These are phyloP conservation scores for Euphorbia lathyris DNA, from an alignment of 345 rosid species.

Conservation along the genomic window DNA sequence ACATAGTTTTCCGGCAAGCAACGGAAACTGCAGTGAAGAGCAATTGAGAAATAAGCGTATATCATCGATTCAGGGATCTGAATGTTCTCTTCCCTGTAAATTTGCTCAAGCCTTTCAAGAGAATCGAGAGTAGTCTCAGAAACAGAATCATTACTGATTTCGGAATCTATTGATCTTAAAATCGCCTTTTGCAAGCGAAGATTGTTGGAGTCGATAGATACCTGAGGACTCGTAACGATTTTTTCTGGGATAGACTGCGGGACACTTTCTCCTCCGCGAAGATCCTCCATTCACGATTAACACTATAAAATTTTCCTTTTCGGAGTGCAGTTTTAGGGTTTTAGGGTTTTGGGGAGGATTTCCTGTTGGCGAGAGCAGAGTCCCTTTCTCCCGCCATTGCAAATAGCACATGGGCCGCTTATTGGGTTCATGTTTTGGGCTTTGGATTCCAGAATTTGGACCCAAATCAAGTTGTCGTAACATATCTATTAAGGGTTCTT, in stretches of 20 bases:
- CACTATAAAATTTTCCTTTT: no score
- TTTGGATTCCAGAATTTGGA: no score
- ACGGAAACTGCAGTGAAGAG: not conserved
- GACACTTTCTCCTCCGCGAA: no score
- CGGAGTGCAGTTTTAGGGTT: no score
- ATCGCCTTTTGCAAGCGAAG: not conserved
- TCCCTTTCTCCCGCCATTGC: no score
- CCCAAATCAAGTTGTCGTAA: no score
- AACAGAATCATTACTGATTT: not conserved
- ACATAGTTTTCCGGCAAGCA: not conserved
- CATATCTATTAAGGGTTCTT: no score
- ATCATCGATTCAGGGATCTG: not conserved
- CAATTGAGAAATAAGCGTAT: not conserved
- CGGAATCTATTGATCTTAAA: not conserved
- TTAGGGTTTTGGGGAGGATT: no score
- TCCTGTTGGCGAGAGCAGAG: no score
- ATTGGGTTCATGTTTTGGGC: no score
- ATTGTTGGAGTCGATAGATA: not conserved
- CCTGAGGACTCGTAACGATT: not conserved
- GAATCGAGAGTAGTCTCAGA: not conserved
- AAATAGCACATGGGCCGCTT: no score
- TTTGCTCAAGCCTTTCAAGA: not conserved
- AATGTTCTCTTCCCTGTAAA: not conserved
- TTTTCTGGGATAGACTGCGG: no score
- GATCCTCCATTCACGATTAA: not conserved